phyloP scores from a whole-genome alignment of 371 early-diverging fungal species.

The Coemansia sp. region DNA sequence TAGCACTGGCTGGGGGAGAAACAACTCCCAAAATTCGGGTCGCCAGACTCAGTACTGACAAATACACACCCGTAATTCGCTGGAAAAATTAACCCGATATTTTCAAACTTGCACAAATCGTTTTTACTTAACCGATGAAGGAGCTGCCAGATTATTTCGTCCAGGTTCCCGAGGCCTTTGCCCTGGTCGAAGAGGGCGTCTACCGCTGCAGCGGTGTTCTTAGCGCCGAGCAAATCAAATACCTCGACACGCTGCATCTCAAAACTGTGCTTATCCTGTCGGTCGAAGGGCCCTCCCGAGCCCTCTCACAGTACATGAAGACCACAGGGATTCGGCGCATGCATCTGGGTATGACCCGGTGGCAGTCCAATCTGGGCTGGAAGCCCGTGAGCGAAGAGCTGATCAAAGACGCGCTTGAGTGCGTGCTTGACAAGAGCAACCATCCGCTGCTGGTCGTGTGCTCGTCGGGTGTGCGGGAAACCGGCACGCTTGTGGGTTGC shows the following conservation, averaged over 20 bases:
- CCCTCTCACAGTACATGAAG: slow-evolving; percentile 77
- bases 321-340: slow-evolving; percentile 66
- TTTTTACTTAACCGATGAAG: slow-evolving; percentile 21
- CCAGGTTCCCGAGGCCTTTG: slow-evolving; percentile 80
- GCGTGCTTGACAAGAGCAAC: slow-evolving; percentile 69
- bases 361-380: slow-evolving; percentile 69
- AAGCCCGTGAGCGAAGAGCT: slow-evolving; percentile 91
- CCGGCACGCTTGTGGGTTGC: slow-evolving; percentile 86
- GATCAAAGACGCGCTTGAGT: slow-evolving; percentile 88
- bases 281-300: slow-evolving; percentile 79
- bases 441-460: slow-evolving; percentile 91
- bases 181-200: slow-evolving; percentile 84
- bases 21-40: too few relatives aligned
- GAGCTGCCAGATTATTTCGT: slow-evolving; percentile 47
- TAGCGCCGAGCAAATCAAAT: slow-evolving; percentile 58
- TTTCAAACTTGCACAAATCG: background rate
- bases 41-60: too few relatives aligned
- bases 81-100: too few relatives aligned
- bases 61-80: too few relatives aligned
- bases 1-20: too few relatives aligned
- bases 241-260: slow-evolving; percentile 73
- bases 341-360: slow-evolving; percentile 69
- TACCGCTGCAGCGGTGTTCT: slow-evolving; percentile 72
- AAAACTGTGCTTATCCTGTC: slow-evolving; percentile 82
- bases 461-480: slow-evolving; percentile 75